Evolutionary conservation across 352 stramenopile genomes (phyloP), one percentile per base, ranked within the genome.

Genomic region (Thalassiosira livingstoniorum): DNA sequence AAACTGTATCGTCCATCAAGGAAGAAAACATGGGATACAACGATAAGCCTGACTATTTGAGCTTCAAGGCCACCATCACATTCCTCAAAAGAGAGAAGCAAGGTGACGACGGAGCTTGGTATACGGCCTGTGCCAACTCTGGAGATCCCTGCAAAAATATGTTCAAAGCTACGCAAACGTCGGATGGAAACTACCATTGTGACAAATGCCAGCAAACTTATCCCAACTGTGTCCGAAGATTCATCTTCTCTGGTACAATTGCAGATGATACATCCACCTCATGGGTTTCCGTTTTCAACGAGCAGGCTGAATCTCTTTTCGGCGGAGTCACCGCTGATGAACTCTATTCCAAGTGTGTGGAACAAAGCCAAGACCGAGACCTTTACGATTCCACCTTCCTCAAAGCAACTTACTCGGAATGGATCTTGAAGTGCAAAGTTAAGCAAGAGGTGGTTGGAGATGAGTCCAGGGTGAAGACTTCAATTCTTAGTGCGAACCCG

Each of bases 241-340:
- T 97, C 93, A 98, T 98, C 74, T 94, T 99, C 80, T 98, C 95
- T 61, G 92, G 97, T 23, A 94, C 96, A 25, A 91, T 99, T 58
- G 91, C 96, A 57, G 97, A 99, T 88, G 93, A 97, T 85, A 98
- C 96, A 42, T 95, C 92, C 42, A 97, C 92, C 62, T 96, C 95
- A 32, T 99, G 97, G 96, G 97, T 98, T 60, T 98, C 95, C 29
- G 94, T 97, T 66, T 99, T 99, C 85, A 98, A 99, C 83, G 97
- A 99, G 78, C 94, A 98, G 85, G 97, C 96, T 39, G 94, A 98
- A 86, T 86, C 95, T n/a, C 78, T 99, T 35, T 94, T 99, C 55
- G 94, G 96, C 39, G 87, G 87, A 11, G 90, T 92, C 31, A 98
- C 93, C 23, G 97, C 97, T 2, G 96, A 99, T 88, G 95, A 99